Conservation (phyloP, 192 early-diverging fungal genomes). For the Podochytrium sp. region DNA sequence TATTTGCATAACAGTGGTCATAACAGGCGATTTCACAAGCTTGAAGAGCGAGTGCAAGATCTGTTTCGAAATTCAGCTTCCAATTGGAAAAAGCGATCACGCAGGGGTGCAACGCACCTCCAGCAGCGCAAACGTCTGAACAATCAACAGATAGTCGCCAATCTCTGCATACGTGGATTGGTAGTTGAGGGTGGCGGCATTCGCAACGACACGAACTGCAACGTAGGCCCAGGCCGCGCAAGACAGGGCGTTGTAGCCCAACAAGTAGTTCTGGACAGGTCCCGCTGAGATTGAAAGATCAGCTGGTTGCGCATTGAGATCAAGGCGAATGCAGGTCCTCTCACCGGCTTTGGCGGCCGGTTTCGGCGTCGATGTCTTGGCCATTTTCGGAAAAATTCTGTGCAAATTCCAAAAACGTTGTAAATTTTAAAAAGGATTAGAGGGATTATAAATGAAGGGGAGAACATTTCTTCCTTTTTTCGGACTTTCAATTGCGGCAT, state of each 20-base stretch:
- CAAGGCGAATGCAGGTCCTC: too few species aligned
- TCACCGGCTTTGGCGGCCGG: too few species aligned
- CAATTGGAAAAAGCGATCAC: too few species aligned
- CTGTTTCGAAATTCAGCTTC: conserved; percentile 1
- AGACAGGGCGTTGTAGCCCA: conserved; percentile 85
- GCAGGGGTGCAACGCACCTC: conserved; percentile 60
- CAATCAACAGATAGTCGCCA: conserved; percentile 65
- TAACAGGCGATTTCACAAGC: conserved; percentile 78
- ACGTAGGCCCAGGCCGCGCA: conserved; percentile 82
- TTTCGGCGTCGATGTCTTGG: too few species aligned
- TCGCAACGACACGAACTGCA: conserved; percentile 57
- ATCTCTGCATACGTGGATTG: conserved; percentile 64
- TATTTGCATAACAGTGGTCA: conserved; percentile 86
- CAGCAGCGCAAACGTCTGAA: conserved; percentile 84
- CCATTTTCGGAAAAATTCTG: too few species aligned
- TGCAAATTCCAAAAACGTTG: too few species aligned
- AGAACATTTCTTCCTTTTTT: too few species aligned
- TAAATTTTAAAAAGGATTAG: too few species aligned
- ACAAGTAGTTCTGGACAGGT: conserved; percentile 60
- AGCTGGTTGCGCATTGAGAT: too few species aligned
- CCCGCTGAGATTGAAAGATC: too few species aligned
- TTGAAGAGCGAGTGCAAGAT: conserved; percentile 51
- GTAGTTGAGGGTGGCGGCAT: conserved; percentile 61
- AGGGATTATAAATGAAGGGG: too few species aligned
- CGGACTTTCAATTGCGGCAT: too few species aligned